Evolutionary conservation across 2,329 filamentous ascomycete species (phyloP).

Genomic region (Aspergillus sp.): DNA sequence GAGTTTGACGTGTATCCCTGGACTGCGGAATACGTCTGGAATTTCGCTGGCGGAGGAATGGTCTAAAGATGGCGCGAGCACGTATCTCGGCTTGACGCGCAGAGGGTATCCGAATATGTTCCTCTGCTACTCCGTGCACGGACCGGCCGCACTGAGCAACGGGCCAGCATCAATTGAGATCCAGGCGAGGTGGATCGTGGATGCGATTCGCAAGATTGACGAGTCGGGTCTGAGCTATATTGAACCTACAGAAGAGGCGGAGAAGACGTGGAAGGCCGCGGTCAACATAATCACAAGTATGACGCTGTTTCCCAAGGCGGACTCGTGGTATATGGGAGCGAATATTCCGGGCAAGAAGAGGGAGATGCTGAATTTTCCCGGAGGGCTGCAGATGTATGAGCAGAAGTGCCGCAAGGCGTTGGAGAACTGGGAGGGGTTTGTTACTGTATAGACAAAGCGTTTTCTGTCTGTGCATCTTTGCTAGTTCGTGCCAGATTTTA

Average conservation of each 20-base stretch:
- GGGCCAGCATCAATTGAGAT: slow-evolving; percentile 59
- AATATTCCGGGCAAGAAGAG: slow-evolving; percentile 31
- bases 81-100: slow-evolving; percentile 49
- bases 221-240: slow-evolving; percentile 55
- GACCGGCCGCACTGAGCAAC: slow-evolving; percentile 60
- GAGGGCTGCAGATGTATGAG: slow-evolving; percentile 15
- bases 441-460: background rate
- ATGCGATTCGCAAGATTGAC: slow-evolving; percentile 56
- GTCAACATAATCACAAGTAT: slow-evolving; percentile 51
- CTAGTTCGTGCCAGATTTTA: too few relatives aligned
- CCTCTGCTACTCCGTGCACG: slow-evolving; percentile 60
- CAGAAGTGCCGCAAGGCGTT: slow-evolving; percentile 2
- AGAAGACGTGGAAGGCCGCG: slow-evolving; percentile 55
- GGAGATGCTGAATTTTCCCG: slow-evolving; percentile 18
- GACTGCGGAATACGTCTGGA: slow-evolving; percentile 36
- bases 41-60: slow-evolving; percentile 34
- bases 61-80: slow-evolving; percentile 27
- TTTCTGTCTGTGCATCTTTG: too few relatives aligned
- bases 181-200: slow-evolving; percentile 61
- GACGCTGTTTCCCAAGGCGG: slow-evolving; percentile 54
- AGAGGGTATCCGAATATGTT: slow-evolving; percentile 56
- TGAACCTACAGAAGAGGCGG: slow-evolving; percentile 53
- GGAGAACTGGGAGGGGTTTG: slow-evolving; percentile 13
- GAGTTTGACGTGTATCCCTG: slow-evolving; percentile 37
- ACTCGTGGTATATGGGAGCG: slow-evolving; percentile 32